Base-by-base conservation (phyloP, 2,329 filamentous ascomycete species). In the Aspergillus hortae region DNA sequence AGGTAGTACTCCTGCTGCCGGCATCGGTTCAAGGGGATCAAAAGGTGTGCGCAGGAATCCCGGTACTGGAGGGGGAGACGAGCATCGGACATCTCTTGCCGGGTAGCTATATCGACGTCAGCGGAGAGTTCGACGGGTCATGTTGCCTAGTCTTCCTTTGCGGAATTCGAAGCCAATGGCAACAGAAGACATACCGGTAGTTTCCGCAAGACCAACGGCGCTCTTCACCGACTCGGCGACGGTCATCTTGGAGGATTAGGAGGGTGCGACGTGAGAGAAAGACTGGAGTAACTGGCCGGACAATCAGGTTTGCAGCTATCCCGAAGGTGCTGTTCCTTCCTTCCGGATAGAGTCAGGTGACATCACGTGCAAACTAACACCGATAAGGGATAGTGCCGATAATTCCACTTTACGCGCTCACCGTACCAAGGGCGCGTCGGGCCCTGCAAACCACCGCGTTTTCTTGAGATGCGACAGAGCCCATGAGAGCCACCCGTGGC, bases 11-110 rank as follows among this genome's bases (percentile, higher is more conserved):
- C 88, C 64, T 95, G 87, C 75, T 84, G 83, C 57, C 94, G 91
- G 82, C 94, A 99, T 68, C 88, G 88, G 79, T 99, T 99, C 64
- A 99, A 82, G 14, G 94, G 94, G 59, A 97, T 96, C 57, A 97
- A 80, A 44, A 99, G 87, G 75, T 94, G 86, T 57, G 92, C 94
- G 78, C 94, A 99, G 77, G 87, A 92, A 77, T 99, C 94, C 71
- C 94, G 85, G 82, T 99, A 99, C 65, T 88, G 82, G 49, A 97
- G 76, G 11, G 94, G 92, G 47, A 97, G 82, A 68, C 84, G 87
- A 62, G 92, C 92, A 67, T 90, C 90, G 69, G 89, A 87, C 92
- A 97, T 97, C 75, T 94, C 89, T 80, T 95, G 87, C 74, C 90
- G 85, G 56, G 67, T 67, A 66, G 60, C 58, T 61, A 51, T 47